Evolutionary conservation across 345 rosid genomes (phyloP).

Genomic region (Rhodomyrtus tomentosa): DNA sequence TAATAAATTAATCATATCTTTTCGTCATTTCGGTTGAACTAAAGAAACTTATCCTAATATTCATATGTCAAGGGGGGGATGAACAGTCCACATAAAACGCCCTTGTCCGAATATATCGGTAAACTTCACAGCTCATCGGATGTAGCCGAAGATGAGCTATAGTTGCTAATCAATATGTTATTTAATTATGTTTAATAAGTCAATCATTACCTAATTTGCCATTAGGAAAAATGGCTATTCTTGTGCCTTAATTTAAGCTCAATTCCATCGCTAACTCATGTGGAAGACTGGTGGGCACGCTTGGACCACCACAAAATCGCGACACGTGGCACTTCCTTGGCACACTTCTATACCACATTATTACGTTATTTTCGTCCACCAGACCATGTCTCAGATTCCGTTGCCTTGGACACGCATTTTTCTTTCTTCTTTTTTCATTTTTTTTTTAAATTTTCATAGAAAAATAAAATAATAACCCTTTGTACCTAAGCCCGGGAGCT

Average conservation of each 20-base stretch:
- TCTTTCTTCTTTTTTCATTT: background rate
- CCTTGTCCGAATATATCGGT: background rate
- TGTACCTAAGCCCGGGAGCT: background rate
- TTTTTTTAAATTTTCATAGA: background rate
- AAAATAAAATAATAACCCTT: background rate
- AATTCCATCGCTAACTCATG: background rate
- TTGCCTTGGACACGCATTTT: conserved; percentile 4
- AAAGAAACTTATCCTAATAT: background rate
- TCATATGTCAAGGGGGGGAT: conserved; percentile 9
- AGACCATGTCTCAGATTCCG: conserved; percentile 8
- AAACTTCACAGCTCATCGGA: background rate
- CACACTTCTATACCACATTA: background rate
- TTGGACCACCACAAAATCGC: background rate
- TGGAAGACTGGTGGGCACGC: conserved; percentile 1
- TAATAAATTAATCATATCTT: background rate
- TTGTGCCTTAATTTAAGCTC: background rate
- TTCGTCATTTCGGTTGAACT: background rate
- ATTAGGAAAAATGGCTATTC: background rate
- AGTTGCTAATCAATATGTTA: background rate
- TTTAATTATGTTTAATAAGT: background rate
- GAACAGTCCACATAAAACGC: conserved; percentile 8
- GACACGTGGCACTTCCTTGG: conserved; percentile 4
- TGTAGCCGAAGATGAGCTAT: background rate
- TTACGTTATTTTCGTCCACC: conserved; percentile 3
- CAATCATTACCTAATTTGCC: background rate